Evolutionary conservation across 768 basidiomycete species (phyloP).

Genomic region (Mrakia hoshinonis): DNA sequence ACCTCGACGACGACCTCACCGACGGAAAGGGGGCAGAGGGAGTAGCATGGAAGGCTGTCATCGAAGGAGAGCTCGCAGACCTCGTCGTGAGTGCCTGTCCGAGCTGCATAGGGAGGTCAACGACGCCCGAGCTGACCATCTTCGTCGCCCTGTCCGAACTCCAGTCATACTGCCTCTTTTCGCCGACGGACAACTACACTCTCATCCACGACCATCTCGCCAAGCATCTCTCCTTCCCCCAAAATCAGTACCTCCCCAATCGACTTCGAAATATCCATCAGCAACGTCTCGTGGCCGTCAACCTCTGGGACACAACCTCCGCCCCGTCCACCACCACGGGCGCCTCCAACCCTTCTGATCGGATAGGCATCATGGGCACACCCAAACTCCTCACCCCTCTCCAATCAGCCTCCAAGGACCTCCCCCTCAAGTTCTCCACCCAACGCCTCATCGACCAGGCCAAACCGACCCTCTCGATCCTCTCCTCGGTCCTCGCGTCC

Average conservation of each 20-base stretch:
- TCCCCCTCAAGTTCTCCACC: conserved; percentile 12
- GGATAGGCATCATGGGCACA: conserved; percentile 15
- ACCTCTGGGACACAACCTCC: conserved; percentile 20
- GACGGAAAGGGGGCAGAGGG: conserved; percentile 8
- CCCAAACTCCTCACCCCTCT: conserved; percentile 13
- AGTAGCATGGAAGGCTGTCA: conserved; percentile 24
- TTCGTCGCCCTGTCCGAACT: not conserved
- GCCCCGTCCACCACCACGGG: not conserved
- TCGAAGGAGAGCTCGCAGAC: conserved; percentile 27
- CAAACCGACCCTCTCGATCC: conserved; percentile 11
- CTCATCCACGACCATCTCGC: conserved; percentile 26
- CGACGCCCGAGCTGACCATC: not conserved
- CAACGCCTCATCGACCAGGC: conserved; percentile 15
- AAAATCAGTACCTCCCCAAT: conserved; percentile 24
- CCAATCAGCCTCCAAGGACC: conserved; percentile 17
- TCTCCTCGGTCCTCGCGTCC: conserved; percentile 20
- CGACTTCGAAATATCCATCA: conserved; percentile 20
- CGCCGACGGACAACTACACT: conserved; percentile 18
- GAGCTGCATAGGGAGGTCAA: not conserved
- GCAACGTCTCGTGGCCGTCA: conserved; percentile 14
- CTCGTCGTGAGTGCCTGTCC: conserved; percentile 1
- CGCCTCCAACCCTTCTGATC: not conserved
- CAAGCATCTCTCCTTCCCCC: conserved; percentile 24
- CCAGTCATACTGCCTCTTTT: conserved; percentile 26
- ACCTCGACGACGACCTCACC: conserved; percentile 20